phyloP scores from a whole-genome alignment of 164 flowering plant genomes.

The Santalum album region DNA sequence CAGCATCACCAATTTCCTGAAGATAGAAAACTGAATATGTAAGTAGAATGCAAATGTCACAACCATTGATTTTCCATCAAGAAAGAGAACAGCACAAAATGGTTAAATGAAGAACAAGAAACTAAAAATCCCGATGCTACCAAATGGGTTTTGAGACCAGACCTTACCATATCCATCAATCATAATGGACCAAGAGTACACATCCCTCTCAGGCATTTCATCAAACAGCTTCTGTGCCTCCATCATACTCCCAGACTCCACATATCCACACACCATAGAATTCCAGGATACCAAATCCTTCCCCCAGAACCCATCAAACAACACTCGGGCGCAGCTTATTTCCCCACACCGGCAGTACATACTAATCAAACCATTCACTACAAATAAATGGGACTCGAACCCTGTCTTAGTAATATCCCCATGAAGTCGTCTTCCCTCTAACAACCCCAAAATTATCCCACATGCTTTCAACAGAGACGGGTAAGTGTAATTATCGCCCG shows the following conservation, averaged over 20 bases:
- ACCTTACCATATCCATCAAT: constrained; percentile 47
- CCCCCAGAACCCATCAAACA: constrained; percentile 21
- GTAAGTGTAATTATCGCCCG: constrained; percentile 28
- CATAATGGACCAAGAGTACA: constrained; percentile 38
- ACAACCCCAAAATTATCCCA: constrained; percentile 17
- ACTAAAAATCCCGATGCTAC: background rate
- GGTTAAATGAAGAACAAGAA: too few relatives aligned
- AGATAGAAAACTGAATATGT: background rate
- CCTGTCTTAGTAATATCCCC: constrained; percentile 32
- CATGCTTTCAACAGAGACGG: constrained; percentile 35
- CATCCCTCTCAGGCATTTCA: constrained; percentile 29
- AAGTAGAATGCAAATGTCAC: background rate
- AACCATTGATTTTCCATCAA: background rate
- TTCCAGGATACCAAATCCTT: constrained; percentile 45
- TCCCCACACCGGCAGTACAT: constrained; percentile 34
- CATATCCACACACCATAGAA: constrained; percentile 24
- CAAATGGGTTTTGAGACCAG: too few relatives aligned
- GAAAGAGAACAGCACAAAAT: background rate
- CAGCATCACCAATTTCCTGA: constrained; percentile 22
- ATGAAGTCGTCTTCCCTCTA: constrained; percentile 26
- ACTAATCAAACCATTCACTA: constrained; percentile 28
- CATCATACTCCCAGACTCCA: constrained; percentile 19
- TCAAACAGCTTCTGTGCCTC: constrained; percentile 23
- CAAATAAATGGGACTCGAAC: constrained; percentile 23
- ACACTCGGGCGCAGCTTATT: constrained; percentile 12